Evolutionary conservation across 2,329 filamentous ascomycete genomes (phyloP).

Genomic region (Aschersonia sp.): DNA sequence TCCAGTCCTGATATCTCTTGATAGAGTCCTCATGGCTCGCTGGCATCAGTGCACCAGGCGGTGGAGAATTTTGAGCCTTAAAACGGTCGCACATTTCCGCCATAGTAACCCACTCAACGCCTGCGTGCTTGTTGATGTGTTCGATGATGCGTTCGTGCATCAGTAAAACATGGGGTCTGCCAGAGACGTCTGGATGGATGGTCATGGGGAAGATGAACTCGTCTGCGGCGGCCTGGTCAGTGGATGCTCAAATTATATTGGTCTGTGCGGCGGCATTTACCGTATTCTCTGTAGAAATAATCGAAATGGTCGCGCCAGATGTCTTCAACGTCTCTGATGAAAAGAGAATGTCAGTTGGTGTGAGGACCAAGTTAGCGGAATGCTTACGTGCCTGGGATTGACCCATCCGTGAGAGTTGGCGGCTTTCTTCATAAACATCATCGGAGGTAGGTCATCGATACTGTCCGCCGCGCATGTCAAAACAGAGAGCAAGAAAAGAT

Average conservation of each 20-base stretch:
- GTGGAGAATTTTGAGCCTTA: slow-evolving; percentile 46
- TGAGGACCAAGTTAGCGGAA: background rate
- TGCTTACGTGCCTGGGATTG: slow-evolving; percentile 21
- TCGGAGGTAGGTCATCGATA: slow-evolving; percentile 47
- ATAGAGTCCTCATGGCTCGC: slow-evolving; percentile 15
- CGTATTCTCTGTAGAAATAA: slow-evolving; percentile 62
- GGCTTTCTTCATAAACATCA: slow-evolving; percentile 59
- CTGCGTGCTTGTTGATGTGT: slow-evolving; percentile 46
- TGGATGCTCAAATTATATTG: too few species aligned
- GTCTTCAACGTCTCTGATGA: slow-evolving; percentile 37
- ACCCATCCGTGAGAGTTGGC: slow-evolving; percentile 51
- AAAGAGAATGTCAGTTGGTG: background rate
- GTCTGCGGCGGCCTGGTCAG: slow-evolving; percentile 21
- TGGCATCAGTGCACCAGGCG: slow-evolving; percentile 46
- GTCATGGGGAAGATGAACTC: slow-evolving; percentile 68
- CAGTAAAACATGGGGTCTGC: slow-evolving; percentile 55
- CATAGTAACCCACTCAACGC: slow-evolving; percentile 55
- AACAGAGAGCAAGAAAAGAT: background rate
- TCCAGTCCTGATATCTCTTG: slow-evolving; percentile 6
- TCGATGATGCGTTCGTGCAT: slow-evolving; percentile 59
- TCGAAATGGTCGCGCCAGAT: slow-evolving; percentile 54
- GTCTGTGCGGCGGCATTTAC: background rate
- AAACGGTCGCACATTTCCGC: slow-evolving; percentile 61
- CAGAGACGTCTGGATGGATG: slow-evolving; percentile 60
- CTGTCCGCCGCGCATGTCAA: background rate